Base-by-base conservation (phyloP, 805 yeast species). In the Barnettozyma siamensis region DNA sequence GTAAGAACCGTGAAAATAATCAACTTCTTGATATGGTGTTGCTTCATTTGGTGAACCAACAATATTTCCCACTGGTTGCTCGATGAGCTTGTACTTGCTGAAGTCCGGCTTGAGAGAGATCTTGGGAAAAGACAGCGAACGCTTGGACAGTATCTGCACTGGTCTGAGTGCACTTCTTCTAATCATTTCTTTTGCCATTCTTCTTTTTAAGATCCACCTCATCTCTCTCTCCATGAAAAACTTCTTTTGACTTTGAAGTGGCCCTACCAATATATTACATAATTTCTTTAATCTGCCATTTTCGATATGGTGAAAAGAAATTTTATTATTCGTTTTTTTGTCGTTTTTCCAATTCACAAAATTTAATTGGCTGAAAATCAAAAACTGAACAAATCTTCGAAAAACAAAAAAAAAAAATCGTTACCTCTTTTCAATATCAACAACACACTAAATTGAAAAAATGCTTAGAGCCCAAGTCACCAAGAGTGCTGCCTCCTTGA, bases 41-140 rank as follows among this genome's bases (percentile, higher is more conserved):
- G 88, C 81, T 43, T 83, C 89, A 55, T 83, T 83, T 30, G 79
- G 83, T 12, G 80, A 74, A 17, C 89, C 93, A 17, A 76, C 76
- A 42, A 83, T 75, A 57, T 70, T 64, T 16, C 91, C 91, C 31
- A 87, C 84, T 12, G 89, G 89, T 59, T 83, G 86, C 37, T 76
- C 75, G 37, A 68, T 75, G 35, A 76, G 65, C 54, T 72, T 76
- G 38, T 58, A 55, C 40, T 61, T 62, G 13, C 54, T 40, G 23
- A 60, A 49, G 39, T 57, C 45, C 13, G 65, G 62, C 40, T 45
- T 55, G 15, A 56, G 45, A 2, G 56, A 42, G 24, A 45, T 7
- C 31, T 29, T 39, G 15, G 37, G 38, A 13, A 39, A 19, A 4
- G 40, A 37, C 7, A 39, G 24, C 13, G 21, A 30, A n/a, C 44